Evolutionary conservation across 176 grass and related monocot species (phyloP).

Genomic region (Saccharum officinarum): DNA sequence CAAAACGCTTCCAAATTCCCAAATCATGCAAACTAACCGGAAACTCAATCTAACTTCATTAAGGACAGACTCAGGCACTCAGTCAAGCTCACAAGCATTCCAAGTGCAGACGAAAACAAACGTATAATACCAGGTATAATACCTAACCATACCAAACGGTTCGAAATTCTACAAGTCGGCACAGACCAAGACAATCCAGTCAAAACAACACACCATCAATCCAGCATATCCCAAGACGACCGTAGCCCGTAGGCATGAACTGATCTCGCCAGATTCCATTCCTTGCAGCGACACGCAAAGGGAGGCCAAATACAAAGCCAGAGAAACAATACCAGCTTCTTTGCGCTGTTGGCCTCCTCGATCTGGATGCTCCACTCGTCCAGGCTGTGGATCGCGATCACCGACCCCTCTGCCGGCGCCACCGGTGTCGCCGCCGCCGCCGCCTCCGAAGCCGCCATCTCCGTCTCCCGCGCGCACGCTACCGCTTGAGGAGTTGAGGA

Average conservation of each 20-base stretch:
- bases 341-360: conserved; percentile 65
- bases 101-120: neutral
- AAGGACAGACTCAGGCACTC: neutral
- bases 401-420: conserved; percentile 9
- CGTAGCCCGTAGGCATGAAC: neutral
- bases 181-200: neutral
- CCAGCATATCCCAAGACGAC: neutral
- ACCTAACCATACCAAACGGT: neutral
- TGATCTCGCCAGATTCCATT: neutral
- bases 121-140: neutral
- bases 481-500: conserved; percentile 7
- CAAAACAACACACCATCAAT: neutral
- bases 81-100: neutral
- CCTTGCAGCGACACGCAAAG: neutral
- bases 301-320: too few species aligned
- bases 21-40: neutral
- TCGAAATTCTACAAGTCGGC: neutral
- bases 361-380: conserved; percentile 74
- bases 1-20: neutral
- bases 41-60: neutral
- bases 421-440: neutral
- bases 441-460: neutral
- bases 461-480: neutral
- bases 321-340: conserved; percentile 55
- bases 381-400: conserved; percentile 66